A percentile compares a stretch with the other conserved stretches of the same genome.
These are phyloP conservation scores for Saccharomycopsis amapae DNA, from an alignment of 805 yeast species.

Conservation along the genomic window DNA sequence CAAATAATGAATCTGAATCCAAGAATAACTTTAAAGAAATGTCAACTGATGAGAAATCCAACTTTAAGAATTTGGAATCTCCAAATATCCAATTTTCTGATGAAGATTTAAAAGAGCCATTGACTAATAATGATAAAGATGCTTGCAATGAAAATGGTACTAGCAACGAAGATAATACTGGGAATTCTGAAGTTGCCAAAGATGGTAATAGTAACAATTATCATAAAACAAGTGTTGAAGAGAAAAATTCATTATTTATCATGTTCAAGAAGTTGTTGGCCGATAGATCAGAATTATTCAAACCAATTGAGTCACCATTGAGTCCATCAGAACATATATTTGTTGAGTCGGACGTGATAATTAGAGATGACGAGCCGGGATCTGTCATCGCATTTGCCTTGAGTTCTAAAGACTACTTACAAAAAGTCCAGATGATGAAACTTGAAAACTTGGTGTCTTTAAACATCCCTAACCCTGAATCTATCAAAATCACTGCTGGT, in stretches of 20 bases:
- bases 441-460: neutral
- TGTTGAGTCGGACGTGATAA: conserved; percentile 88
- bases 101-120: too few relatives aligned
- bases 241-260: conserved; percentile 70
- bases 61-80: neutral
- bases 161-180: neutral
- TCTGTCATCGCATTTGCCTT: conserved; percentile 90
- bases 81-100: too few relatives aligned
- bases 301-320: conserved; percentile 80
- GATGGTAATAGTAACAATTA: neutral
- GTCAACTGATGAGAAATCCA: neutral
- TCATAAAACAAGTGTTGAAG: too few relatives aligned
- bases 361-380: conserved; percentile 94
- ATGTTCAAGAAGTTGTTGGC: conserved; percentile 93
- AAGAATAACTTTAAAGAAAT: neutral
- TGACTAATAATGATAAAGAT: too few relatives aligned
- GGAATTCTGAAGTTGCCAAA: neutral
- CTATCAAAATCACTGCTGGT: neutral
- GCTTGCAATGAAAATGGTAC: too few relatives aligned
- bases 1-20: too few relatives aligned
- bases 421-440: conserved; percentile 42
- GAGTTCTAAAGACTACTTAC: conserved; percentile 74
- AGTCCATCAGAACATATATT: conserved; percentile 78
- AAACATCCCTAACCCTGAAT: neutral
- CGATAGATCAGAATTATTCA: conserved; percentile 94